These are phyloP conservation scores for Crithidia brevicula DNA, from an alignment of 208 protist genomes.

Conservation along the genomic window DNA sequence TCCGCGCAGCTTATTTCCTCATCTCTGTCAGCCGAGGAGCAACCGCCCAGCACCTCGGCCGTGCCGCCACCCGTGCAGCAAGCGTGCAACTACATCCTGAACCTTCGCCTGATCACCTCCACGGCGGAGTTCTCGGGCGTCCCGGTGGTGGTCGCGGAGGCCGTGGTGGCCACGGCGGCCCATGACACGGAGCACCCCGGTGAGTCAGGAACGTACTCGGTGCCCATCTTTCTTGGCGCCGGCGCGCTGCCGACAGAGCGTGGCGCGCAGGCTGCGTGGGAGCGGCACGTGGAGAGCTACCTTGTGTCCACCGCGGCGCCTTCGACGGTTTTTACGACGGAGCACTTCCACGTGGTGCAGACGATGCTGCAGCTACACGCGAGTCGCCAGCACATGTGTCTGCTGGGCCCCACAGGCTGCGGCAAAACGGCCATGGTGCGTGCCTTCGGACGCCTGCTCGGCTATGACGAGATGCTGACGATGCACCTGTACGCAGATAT, in stretches of 20 bases:
- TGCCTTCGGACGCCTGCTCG: slow-evolving; percentile 74
- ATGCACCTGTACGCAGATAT: slow-evolving; percentile 95
- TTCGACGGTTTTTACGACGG: slow-evolving; percentile 55
- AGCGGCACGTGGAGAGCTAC: slow-evolving; percentile 18
- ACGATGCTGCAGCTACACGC: slow-evolving; percentile 79
- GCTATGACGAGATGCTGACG: slow-evolving; percentile 59
- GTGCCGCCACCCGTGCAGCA: slow-evolving; percentile 39
- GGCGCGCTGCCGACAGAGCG: slow-evolving; percentile 19
- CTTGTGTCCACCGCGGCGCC: slow-evolving; percentile 32
- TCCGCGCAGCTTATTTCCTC: slow-evolving; percentile 35
- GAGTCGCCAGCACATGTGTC: slow-evolving; percentile 74
- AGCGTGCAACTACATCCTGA: slow-evolving; percentile 59
- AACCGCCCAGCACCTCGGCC: background rate
- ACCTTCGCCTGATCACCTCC: slow-evolving; percentile 11
- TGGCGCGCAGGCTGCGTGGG: slow-evolving; percentile 3
- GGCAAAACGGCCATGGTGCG: slow-evolving; percentile 90
- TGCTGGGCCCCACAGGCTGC: slow-evolving; percentile 87
- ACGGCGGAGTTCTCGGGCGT: slow-evolving; percentile 28
- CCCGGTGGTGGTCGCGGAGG: slow-evolving; percentile 54
- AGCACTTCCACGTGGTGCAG: slow-evolving; percentile 72
- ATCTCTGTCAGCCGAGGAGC: background rate
- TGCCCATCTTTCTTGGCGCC: slow-evolving; percentile 60
- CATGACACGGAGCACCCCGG: slow-evolving; percentile 25
- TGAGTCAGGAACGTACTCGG: slow-evolving; percentile 38
- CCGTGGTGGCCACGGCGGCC: slow-evolving; percentile 55